phyloP scores from a whole-genome alignment of 495 filamentous ascomycete species.

The Geoglossum glabrum region DNA sequence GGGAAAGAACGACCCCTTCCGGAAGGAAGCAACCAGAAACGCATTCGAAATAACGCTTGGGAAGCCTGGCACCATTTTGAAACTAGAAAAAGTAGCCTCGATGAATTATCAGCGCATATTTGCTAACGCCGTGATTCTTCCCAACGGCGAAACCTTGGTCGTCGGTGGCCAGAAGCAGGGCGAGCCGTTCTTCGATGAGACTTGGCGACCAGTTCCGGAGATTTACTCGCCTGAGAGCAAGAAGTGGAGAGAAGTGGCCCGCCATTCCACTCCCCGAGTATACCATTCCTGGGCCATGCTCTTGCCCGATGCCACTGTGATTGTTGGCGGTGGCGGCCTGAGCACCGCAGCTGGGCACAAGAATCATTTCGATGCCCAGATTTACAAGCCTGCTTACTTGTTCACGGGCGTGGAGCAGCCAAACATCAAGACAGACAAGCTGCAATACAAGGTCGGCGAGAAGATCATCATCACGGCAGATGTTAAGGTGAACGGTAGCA shows the following conservation, averaged over 20 bases:
- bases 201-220: slow-evolving; percentile 25
- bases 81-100: slow-evolving; percentile 15
- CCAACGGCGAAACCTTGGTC: slow-evolving; percentile 35
- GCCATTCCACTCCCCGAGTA: slow-evolving; percentile 25
- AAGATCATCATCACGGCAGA: slow-evolving; percentile 19
- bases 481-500: slow-evolving; percentile 8
- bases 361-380: slow-evolving; percentile 38
- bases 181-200: slow-evolving; percentile 29
- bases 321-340: slow-evolving; percentile 35
- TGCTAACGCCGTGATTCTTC: slow-evolving; percentile 34
- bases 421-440: no score
- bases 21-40: slow-evolving; percentile 20
- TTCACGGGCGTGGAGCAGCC: slow-evolving; percentile 25
- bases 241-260: slow-evolving; percentile 21
- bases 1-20: neutral
- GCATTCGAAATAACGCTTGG: slow-evolving; percentile 30
- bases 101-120: slow-evolving; percentile 30
- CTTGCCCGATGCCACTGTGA: slow-evolving; percentile 32
- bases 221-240: slow-evolving; percentile 27
- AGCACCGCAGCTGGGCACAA: slow-evolving; percentile 26
- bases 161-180: slow-evolving; percentile 30
- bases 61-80: slow-evolving; percentile 11
- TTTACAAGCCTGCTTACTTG: slow-evolving; percentile 37
- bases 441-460: no score
- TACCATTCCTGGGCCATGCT: slow-evolving; percentile 38